These are phyloP conservation scores for Xylaria sp. DNA, from an alignment of 2,329 filamentous ascomycete genomes.

Conservation along the genomic window DNA sequence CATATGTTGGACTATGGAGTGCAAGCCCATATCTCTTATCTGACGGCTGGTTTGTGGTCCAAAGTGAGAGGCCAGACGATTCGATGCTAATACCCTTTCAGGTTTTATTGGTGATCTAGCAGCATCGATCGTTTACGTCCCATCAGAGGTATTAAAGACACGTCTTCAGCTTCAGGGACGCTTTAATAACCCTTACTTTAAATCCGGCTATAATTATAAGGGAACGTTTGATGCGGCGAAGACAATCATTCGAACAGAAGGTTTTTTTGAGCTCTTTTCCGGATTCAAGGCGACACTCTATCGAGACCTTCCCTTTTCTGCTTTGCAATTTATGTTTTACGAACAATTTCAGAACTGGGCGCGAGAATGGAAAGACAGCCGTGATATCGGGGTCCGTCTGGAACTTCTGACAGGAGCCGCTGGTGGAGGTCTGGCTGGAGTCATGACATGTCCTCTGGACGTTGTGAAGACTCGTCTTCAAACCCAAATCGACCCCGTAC, in stretches of 20 bases:
- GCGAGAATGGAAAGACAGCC: slow-evolving; percentile 78
- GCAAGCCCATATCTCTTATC: slow-evolving; percentile 84
- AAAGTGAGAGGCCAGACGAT: not conserved
- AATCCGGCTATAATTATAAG: slow-evolving; percentile 95
- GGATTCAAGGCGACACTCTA: slow-evolving; percentile 97
- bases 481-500: slow-evolving; percentile 75
- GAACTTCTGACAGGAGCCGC: slow-evolving; percentile 90
- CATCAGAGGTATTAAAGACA: slow-evolving; percentile 98
- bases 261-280: slow-evolving; percentile 86
- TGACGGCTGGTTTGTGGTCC: slow-evolving; percentile 74
- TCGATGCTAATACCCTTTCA: slow-evolving; percentile 50
- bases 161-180: slow-evolving; percentile 93
- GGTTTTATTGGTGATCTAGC: slow-evolving; percentile 94
- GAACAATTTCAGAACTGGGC: slow-evolving; percentile 91
- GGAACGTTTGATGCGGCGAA: slow-evolving; percentile 83
- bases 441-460: slow-evolving; percentile 94
- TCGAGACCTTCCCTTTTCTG: slow-evolving; percentile 94
- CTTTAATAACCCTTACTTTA: slow-evolving; percentile 93
- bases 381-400: slow-evolving; percentile 84
- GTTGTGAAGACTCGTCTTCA: slow-evolving; percentile 98
- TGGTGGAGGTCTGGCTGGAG: slow-evolving; percentile 91
- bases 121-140: slow-evolving; percentile 93
- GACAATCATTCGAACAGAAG: slow-evolving; percentile 86
- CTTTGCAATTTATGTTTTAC: slow-evolving; percentile 97
- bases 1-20: slow-evolving; percentile 86